A percentile compares a stretch with the other conserved stretches of the same genome.
Conservation (phyloP, 2,329 filamentous ascomycete genomes). For the Exophiala lecanii-corni region DNA sequence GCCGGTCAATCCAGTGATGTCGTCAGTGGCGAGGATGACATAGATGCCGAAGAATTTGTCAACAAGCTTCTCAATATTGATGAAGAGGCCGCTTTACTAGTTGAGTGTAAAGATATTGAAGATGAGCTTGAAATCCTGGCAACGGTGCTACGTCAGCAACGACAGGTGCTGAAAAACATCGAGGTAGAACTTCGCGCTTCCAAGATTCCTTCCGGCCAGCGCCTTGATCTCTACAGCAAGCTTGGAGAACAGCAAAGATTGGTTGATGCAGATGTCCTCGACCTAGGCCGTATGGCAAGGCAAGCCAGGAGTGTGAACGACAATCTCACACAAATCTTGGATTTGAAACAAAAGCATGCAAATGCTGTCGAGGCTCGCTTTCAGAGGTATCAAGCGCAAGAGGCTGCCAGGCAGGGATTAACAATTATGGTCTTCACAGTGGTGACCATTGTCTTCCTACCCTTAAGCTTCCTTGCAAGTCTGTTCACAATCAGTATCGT, state of each 20-base stretch:
- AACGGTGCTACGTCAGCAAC: slow-evolving; percentile 49
- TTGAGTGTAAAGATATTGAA: slow-evolving; percentile 63
- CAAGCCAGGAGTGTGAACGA: slow-evolving; percentile 58
- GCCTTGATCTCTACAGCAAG: slow-evolving; percentile 9
- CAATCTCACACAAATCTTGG: slow-evolving; percentile 58
- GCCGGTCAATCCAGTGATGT: not conserved
- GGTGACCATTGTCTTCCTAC: slow-evolving; percentile 55
- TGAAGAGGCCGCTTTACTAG: slow-evolving; percentile 53
- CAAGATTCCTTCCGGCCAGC: slow-evolving; percentile 6
- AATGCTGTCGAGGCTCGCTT: slow-evolving; percentile 57
- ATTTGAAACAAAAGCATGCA: slow-evolving; percentile 65
- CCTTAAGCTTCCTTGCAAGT: slow-evolving; percentile 51
- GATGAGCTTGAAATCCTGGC: slow-evolving; percentile 63
- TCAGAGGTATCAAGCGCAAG: slow-evolving; percentile 54
- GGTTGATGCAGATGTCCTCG: slow-evolving; percentile 55
- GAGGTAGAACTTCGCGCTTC: slow-evolving; percentile 36
- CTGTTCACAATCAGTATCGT: slow-evolving; percentile 53
- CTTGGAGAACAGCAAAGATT: slow-evolving; percentile 50
- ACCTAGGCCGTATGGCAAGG: slow-evolving; percentile 60
- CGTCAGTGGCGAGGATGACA: slow-evolving; percentile 15
- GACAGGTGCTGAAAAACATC: slow-evolving; percentile 45
- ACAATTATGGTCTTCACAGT: slow-evolving; percentile 58
- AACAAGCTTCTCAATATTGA: slow-evolving; percentile 55
- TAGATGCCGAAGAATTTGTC: slow-evolving; percentile 43
- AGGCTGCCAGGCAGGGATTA: slow-evolving; percentile 54